phyloP scores from a whole-genome alignment of 164 flowering plant genomes.

The Dillenia suffruticosa region DNA sequence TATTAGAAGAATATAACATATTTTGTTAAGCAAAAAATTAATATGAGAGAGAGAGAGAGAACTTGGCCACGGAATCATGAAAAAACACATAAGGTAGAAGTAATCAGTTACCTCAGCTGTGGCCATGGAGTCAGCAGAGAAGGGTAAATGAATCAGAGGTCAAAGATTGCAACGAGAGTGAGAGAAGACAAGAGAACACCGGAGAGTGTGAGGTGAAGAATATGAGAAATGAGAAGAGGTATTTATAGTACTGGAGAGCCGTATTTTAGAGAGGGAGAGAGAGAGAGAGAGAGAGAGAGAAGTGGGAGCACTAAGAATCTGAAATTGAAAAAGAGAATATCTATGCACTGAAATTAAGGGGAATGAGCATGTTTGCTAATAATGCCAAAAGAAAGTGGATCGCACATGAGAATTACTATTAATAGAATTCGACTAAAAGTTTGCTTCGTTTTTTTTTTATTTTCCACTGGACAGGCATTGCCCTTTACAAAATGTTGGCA shows the following conservation, averaged over 20 bases:
- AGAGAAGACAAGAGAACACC: background rate
- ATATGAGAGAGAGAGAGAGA: too few relatives aligned
- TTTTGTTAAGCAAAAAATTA: too few relatives aligned
- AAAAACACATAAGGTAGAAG: background rate
- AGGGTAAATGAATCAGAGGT: background rate
- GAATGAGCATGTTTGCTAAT: slow-evolving; percentile 16
- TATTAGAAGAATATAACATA: too few relatives aligned
- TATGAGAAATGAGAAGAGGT: background rate
- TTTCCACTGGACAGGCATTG: too few relatives aligned
- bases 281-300: background rate
- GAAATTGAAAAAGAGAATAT: background rate
- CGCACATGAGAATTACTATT: too few relatives aligned
- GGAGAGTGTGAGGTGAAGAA: too few relatives aligned
- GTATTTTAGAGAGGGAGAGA: slow-evolving; percentile 7
- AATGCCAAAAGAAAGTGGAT: background rate
- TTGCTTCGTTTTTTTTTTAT: background rate
- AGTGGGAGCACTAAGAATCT: background rate
- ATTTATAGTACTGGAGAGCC: background rate
- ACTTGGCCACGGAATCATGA: too few relatives aligned
- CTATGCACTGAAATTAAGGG: slow-evolving; percentile 8
- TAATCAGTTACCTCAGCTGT: slow-evolving; percentile 22
- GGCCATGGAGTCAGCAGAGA: slow-evolving; percentile 18
- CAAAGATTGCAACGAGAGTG: background rate
- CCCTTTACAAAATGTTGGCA: too few relatives aligned
- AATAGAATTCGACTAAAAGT: background rate